Base-by-base conservation (phyloP, 345 rosid genomes). In the Excoecaria agallocha region DNA sequence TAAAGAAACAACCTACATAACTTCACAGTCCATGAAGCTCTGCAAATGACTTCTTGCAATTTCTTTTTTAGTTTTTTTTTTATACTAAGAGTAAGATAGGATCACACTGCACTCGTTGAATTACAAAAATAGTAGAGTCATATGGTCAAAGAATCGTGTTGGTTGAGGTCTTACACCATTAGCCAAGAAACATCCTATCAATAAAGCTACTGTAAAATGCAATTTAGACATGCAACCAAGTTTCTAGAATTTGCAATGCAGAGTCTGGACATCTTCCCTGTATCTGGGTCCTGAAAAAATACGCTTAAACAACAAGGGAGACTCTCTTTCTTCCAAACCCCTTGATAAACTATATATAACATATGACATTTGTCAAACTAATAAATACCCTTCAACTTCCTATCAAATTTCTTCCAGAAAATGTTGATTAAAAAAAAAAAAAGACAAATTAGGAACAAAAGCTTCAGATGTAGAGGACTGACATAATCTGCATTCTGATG, bases 401-500 rank as follows among this genome's bases (percentile, higher is more conserved):
- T 25, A 25, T 48, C 46, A 71, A 58, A 45, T 25, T 24, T 41
- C 52, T 15, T 38, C 39, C 12, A 20, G 35, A 70, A 70, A 22
- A 9, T 59, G 56, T 22, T 41, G 38, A 19, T 43, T n/a, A n/a
- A 6, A 24, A 45, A 59, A 13, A 46, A 6, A 7, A 19, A 25
- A 8, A 50, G 71, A 49, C 22, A 67, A 67, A 67, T 12, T 25
- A 25, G 49, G 57, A 30, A 0, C 30, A 49, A 17, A 30, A 48
- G 0, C 0, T 46, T 10, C 46, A 49, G 48, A 41, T 6, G 8
- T 10, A 30, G 8, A 3, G 43, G 20, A 68, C 12, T 8, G 56
- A 39, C 25, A 50, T 43, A n/a, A 74, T 56, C 46, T 13, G 17
- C 54, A 30, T 62, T 59, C 38, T 49, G 69, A 39, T 52, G 68